Conservation (phyloP, 2,329 filamentous ascomycete species). For the Ophiostoma ulmi region DNA sequence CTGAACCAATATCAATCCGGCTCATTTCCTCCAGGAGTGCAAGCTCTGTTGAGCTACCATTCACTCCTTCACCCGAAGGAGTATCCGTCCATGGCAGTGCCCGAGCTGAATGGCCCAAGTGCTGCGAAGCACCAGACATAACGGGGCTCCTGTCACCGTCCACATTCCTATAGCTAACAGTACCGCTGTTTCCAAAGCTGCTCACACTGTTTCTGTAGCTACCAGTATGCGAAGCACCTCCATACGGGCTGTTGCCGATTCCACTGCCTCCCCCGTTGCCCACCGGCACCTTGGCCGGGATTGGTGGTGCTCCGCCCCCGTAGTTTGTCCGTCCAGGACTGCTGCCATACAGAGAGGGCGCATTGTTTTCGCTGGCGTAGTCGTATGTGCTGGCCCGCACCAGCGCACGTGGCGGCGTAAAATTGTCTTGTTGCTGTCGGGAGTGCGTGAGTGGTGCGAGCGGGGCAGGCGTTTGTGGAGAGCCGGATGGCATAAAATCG, state of each 20-base stretch:
- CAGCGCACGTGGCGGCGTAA: constrained; percentile 42
- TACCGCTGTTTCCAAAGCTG: background rate
- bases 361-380: constrained; percentile 49
- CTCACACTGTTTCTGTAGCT: constrained; percentile 16
- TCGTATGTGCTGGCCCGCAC: constrained; percentile 50
- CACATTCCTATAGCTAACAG: constrained; percentile 17
- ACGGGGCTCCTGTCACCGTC: constrained; percentile 27
- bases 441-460: constrained; percentile 50
- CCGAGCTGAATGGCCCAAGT: background rate
- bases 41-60: constrained; percentile 44
- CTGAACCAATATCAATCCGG: constrained; percentile 60
- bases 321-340: constrained; percentile 28
- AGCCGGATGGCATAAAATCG: constrained; percentile 15
- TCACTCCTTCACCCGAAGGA: constrained; percentile 30
- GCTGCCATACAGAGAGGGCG: constrained; percentile 34
- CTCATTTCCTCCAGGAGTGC: constrained; percentile 68
- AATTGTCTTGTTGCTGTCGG: constrained; percentile 45
- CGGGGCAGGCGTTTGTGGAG: constrained; percentile 39
- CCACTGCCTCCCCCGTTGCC: constrained; percentile 22
- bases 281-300: constrained; percentile 67
- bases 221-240: background rate
- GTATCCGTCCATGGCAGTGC: constrained; percentile 23
- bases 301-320: constrained; percentile 46
- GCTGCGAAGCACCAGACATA: constrained; percentile 34
- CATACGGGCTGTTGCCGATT: constrained; percentile 34